A percentile compares a stretch with the other conserved stretches of the same genome.
phyloP scores from a whole-genome alignment of 148 eudicot species.

The Cornus florida region DNA sequence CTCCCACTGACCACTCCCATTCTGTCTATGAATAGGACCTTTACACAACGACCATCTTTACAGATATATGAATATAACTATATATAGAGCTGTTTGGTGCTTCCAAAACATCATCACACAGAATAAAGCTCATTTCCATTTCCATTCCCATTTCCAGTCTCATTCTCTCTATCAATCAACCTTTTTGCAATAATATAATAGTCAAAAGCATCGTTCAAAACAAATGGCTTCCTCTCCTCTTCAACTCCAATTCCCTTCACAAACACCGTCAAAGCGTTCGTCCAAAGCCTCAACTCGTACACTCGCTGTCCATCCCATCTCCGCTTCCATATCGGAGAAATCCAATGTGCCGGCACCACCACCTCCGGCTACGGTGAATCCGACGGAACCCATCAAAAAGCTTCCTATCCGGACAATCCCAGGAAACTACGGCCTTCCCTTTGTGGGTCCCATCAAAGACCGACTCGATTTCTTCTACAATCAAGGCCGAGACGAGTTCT shows the following conservation, averaged over 20 bases:
- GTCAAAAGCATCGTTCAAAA: background rate
- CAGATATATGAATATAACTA: too few species aligned
- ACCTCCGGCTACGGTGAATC: conserved; percentile 3
- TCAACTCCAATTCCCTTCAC: background rate
- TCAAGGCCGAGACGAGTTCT: conserved; percentile 77
- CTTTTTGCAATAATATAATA: too few species aligned
- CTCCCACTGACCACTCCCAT: too few species aligned
- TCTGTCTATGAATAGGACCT: too few species aligned
- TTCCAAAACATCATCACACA: too few species aligned
- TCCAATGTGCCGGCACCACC: conserved; percentile 8
- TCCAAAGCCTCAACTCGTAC: background rate
- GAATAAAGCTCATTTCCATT: too few species aligned
- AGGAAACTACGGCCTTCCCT: conserved; percentile 70
- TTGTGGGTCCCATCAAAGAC: conserved; percentile 65
- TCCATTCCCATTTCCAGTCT: too few species aligned
- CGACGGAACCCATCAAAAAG: conserved; percentile 9
- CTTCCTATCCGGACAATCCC: conserved; percentile 61
- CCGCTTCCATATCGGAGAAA: conserved; percentile 22
- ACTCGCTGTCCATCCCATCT: conserved; percentile 5
- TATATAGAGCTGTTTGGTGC: too few species aligned
- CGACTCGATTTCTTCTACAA: conserved; percentile 77
- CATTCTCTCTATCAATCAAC: too few species aligned
- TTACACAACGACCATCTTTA: too few species aligned
- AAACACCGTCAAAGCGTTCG: background rate
- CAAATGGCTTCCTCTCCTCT: background rate